Evolutionary conservation across 139 green algal genomes (phyloP), one percentile per base, ranked within the genome.

Genomic region (Monoraphidium neglectum): DNA sequence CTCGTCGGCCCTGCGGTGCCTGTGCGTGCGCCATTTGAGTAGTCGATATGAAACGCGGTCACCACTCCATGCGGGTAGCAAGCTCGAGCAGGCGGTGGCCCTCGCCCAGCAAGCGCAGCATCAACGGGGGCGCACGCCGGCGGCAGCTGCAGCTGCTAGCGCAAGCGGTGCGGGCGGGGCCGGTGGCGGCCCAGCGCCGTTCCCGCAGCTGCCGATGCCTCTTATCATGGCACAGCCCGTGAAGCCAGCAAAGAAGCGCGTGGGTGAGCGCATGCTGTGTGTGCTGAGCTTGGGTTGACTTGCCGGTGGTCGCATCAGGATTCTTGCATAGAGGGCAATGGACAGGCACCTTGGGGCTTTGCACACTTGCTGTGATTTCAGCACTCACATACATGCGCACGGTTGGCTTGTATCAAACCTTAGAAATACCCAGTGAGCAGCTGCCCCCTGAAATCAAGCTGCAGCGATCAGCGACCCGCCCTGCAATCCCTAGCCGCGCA

Each of bases 61-160:
- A n/a, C n/a, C n/a, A n/a, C n/a, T n/a, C n/a, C n/a, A n/a, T n/a
- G n/a, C n/a, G n/a, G n/a, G n/a, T n/a, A n/a, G n/a, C n/a, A n/a
- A n/a, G n/a, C 32, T 78, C 8, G 61, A 78, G 61, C 43, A 60
- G 30, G 72, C 72, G 68, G 61, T 61, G 38, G 72, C 60, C 2
- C 64, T 78, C 10, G 72, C 46, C 2, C n/a, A 66, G 33, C 28
- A 57, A 57, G 72, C 72, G 1, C 16, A 69, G 70, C 70, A 70
- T 33, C 62, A 68, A 35, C 62, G 46, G 62, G 62, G 62, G 35
- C n/a, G 32, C 38, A 40, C 32, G 32, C 64, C 21, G n/a, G 37
- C 6, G 24, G 64, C 37, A n/a, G 64, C 36, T 54, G 64, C 4
- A 6, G 37, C 33, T 18, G 62, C 62, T 49, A 26, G 12, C 36